Evolutionary conservation across 2,329 filamentous ascomycete genomes (phyloP).

Genomic region (Rutstroemia sp.): DNA sequence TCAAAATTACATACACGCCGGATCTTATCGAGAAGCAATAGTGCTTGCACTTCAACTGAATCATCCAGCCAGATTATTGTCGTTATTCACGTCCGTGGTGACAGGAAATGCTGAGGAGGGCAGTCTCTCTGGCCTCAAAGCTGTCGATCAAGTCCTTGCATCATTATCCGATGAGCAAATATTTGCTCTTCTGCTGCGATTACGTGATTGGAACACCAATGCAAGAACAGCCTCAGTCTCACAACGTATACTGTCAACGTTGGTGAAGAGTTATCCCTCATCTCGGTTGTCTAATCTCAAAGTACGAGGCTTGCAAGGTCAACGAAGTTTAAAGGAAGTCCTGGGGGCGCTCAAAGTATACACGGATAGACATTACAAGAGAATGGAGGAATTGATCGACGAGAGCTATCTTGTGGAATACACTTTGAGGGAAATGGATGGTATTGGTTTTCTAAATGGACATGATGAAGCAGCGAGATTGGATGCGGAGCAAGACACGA

Average conservation of each 20-base stretch:
- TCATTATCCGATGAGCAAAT: constrained; percentile 78
- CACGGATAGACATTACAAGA: constrained; percentile 85
- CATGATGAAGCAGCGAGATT: background rate
- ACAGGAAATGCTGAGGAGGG: constrained; percentile 53
- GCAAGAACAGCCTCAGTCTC: constrained; percentile 78
- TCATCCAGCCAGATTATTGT: constrained; percentile 80
- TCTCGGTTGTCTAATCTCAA: constrained; percentile 66
- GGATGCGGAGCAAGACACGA: constrained; percentile 1
- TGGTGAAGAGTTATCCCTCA: constrained; percentile 77
- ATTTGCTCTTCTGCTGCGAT: constrained; percentile 68
- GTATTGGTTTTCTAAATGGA: constrained; percentile 20
- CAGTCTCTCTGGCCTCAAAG: constrained; percentile 55
- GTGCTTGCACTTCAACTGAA: constrained; percentile 87
- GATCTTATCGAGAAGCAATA: constrained; percentile 88
- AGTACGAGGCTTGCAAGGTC: constrained; percentile 47
- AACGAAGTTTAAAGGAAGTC: constrained; percentile 71
- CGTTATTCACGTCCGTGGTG: constrained; percentile 75
- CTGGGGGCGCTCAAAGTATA: constrained; percentile 83
- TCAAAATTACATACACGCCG: constrained; percentile 82
- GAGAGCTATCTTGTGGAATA: constrained; percentile 94
- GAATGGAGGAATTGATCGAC: constrained; percentile 83
- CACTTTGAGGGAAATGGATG: constrained; percentile 86
- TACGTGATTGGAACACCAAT: constrained; percentile 98
- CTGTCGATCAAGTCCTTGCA: constrained; percentile 79
- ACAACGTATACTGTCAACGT: constrained; percentile 72